phyloP scores from a whole-genome alignment of 352 stramenopile species.

The Globisporangium sylvaticum region DNA sequence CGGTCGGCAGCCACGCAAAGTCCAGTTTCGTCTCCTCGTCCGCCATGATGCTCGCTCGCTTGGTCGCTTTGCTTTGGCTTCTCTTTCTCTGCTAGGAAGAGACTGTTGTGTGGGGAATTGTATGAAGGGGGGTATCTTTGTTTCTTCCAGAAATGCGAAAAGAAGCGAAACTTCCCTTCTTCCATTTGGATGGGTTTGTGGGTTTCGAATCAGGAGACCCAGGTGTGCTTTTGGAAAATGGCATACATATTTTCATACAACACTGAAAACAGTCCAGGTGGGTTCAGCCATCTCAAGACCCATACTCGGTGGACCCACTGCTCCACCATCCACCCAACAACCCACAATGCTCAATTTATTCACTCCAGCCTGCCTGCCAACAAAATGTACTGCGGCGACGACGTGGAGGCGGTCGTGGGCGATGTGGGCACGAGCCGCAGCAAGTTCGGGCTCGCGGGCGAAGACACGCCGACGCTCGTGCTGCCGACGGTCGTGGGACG shows the following conservation, averaged over 20 bases:
- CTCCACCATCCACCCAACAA: background rate
- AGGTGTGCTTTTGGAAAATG: background rate
- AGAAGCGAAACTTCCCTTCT: background rate
- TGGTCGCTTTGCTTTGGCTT: background rate
- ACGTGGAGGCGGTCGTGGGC: conserved; percentile 94
- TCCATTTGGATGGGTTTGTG: background rate
- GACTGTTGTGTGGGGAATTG: background rate
- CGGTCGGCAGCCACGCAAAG: conserved; percentile 94
- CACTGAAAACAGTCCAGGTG: background rate
- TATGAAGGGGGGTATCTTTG: conserved; percentile 5
- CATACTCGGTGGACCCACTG: background rate
- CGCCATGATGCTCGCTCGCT: conserved; percentile 28
- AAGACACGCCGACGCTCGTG: conserved; percentile 91
- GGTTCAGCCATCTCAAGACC: background rate
- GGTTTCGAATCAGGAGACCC: background rate
- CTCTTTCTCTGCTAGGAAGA: background rate
- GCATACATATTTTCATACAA: background rate
- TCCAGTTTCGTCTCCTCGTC: conserved; percentile 64
- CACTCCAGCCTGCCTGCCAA: background rate
- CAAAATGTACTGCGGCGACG: conserved; percentile 95
- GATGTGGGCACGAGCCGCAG: conserved; percentile 89
- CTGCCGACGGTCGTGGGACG: conserved; percentile 67
- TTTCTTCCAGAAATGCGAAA: conserved; percentile 4
- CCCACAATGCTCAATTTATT: background rate
- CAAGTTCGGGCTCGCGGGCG: conserved; percentile 94